Conservation (phyloP, 2,329 filamentous ascomycete species). For the Trichoderma hamatum region DNA sequence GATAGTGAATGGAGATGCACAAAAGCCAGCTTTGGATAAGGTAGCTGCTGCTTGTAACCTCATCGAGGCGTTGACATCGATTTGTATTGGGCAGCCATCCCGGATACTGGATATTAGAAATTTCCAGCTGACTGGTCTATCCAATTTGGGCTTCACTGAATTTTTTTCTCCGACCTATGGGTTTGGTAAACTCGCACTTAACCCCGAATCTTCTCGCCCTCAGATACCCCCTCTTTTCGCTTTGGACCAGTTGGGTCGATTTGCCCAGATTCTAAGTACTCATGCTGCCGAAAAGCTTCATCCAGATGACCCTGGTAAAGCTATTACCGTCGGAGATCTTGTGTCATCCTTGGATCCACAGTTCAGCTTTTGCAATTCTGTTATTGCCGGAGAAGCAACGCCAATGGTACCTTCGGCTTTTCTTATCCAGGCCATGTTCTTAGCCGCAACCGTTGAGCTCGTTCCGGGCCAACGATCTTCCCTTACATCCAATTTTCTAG, state of each 20-base stretch:
- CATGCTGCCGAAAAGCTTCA: background rate
- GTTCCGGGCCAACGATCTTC: conserved; percentile 17
- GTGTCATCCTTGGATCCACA: conserved; percentile 15
- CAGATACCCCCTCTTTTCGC: background rate
- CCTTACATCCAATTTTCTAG: conserved; percentile 19
- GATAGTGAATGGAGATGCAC: background rate
- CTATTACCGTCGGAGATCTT: conserved; percentile 15
- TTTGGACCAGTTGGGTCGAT: conserved; percentile 4
- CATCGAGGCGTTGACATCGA: conserved; percentile 4
- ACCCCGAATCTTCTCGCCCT: background rate
- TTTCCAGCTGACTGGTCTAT: background rate
- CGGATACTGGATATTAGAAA: background rate
- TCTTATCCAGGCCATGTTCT: conserved; percentile 14
- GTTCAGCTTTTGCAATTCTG: conserved; percentile 23
- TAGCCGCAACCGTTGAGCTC: conserved; percentile 16
- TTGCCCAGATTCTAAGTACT: conserved; percentile 14
- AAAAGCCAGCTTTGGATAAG: background rate
- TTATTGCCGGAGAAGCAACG: conserved; percentile 10
- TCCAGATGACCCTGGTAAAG: background rate
- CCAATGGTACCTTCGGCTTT: conserved; percentile 16
- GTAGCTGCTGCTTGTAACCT: conserved; percentile 10
- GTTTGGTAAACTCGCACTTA: background rate
- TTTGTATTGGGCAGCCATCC: conserved; percentile 6
- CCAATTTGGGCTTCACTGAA: background rate
- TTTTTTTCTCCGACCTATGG: conserved; percentile 10